These are phyloP conservation scores for Alternaria burnsii DNA, from an alignment of 2,329 filamentous ascomycete species.

Conservation along the genomic window DNA sequence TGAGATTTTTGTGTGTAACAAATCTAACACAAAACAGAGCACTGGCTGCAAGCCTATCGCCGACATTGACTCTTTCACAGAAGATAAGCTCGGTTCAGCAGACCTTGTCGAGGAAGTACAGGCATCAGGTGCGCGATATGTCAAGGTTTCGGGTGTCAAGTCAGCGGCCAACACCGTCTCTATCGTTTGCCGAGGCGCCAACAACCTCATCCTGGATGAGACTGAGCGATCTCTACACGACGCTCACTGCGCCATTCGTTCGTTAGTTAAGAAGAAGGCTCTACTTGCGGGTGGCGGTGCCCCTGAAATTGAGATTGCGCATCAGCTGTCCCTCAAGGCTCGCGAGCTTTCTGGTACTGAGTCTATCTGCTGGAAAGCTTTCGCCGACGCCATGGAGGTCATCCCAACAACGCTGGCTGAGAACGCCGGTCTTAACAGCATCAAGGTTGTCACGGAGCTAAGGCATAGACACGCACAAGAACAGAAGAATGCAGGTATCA, in stretches of 20 bases:
- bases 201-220: slow-evolving; percentile 93
- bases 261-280: slow-evolving; percentile 99
- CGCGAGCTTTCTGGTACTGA: slow-evolving; percentile 89
- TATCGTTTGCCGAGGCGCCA: slow-evolving; percentile 92
- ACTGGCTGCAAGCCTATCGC: slow-evolving; percentile 99
- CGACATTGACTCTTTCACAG: slow-evolving; percentile 97
- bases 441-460: slow-evolving; percentile 97
- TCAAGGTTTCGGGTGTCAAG: slow-evolving; percentile 94
- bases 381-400: slow-evolving; percentile 96
- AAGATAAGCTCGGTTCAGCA: slow-evolving; percentile 95
- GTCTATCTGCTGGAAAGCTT: slow-evolving; percentile 98
- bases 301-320: slow-evolving; percentile 94
- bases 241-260: slow-evolving; percentile 95
- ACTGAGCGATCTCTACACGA: slow-evolving; percentile 97
- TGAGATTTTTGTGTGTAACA: slow-evolving; percentile 17
- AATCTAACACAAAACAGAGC: slow-evolving; percentile 58
- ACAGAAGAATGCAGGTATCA: slow-evolving; percentile 95
- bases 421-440: slow-evolving; percentile 96
- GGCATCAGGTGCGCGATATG: slow-evolving; percentile 85
- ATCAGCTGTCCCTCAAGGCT: slow-evolving; percentile 81
- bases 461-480: slow-evolving; percentile 93
- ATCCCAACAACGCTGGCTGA: slow-evolving; percentile 96
- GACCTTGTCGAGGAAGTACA: slow-evolving; percentile 94
- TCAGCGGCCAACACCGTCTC: slow-evolving; percentile 85
- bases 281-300: slow-evolving; percentile 96